phyloP scores from a whole-genome alignment of 148 eudicot genomes.

The Rhododendron ferrugineum region DNA sequence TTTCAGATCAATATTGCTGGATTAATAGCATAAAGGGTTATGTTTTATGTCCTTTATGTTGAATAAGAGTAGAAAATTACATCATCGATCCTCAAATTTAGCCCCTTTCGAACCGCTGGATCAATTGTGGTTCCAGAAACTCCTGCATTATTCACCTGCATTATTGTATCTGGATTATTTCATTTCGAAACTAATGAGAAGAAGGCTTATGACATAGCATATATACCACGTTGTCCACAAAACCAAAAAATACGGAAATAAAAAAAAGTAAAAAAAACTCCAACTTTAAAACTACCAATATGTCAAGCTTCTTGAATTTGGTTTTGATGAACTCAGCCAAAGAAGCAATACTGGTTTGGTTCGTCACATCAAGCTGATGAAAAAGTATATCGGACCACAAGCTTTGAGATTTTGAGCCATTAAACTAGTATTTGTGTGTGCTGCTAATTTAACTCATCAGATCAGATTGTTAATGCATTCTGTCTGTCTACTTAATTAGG shows the following conservation, averaged over 20 bases:
- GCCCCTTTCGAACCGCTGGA: background rate
- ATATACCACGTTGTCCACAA: background rate
- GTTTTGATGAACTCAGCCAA: conserved; percentile 12
- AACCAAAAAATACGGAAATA: background rate
- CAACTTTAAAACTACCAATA: conserved; percentile 5
- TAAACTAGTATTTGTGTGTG: too few relatives aligned
- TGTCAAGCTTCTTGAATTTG: conserved; percentile 20
- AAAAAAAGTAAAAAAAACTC: background rate
- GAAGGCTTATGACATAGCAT: too few relatives aligned
- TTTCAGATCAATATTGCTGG: background rate
- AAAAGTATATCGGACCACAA: conserved; percentile 13
- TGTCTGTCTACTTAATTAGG: background rate
- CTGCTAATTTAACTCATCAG: background rate
- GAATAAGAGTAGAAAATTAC: background rate
- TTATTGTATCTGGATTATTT: background rate
- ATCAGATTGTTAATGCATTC: background rate
- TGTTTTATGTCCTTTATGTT: too few relatives aligned
- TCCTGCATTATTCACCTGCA: conserved; percentile 22
- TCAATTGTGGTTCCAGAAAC: background rate
- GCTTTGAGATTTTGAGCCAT: conserved; percentile 16
- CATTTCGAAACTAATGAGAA: background rate
- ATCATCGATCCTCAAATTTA: background rate
- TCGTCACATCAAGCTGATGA: conserved; percentile 22
- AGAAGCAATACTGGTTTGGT: conserved; percentile 13
- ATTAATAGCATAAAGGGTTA: background rate